Evolutionary conservation across 768 basidiomycete species (phyloP), one percentile per base, ranked within the genome.

Genomic region (Boletus rubroflammeus): DNA sequence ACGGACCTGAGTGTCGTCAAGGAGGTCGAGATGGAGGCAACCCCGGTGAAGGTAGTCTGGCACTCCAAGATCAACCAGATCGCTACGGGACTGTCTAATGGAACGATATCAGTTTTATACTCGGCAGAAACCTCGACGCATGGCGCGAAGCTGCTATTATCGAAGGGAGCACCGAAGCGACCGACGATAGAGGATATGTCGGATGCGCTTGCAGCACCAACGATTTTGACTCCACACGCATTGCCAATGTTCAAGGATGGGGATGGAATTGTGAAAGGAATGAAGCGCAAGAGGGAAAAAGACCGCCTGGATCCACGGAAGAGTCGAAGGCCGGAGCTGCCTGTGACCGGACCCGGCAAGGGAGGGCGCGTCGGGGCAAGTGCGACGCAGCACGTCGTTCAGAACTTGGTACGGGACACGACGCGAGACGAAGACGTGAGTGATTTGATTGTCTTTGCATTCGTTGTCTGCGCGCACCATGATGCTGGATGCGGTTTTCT

Each of bases 11-110:
- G 85, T 56, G 79, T 85, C 45, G 83, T 76, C 50, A 87, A 86
- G 72, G 77, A 79, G 40, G 62, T 93, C 41, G 81, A 78, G 52
- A 81, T 90, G 62, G 85, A 85, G 41, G 78, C 85, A 25, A 89
- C 85, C 34, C 93, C 97, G 10, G 90, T 99, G 53, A 89, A 86
- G 65, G 90, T 98, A 3, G 73, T 81, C 26, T 99, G 97, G 97
- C 97, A 98, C 75, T 83, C 91, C 6, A 92, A 90, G 72, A 98
- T 99, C 78, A 99, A 99, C 76, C 70, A 98, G 89, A 90, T 99
- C 64, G 76, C 98, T 54, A 80, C 90, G 36, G 90, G 93, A 3
- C 78, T 94, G 43, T 88, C 97, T 15, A 90, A 85, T 57, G 97
- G 97, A 21, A 80, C 87, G 59, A 84, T 98, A 62, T 82, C 84